phyloP scores from a whole-genome alignment of 495 filamentous ascomycete species.

The Schizothecium vesticola region DNA sequence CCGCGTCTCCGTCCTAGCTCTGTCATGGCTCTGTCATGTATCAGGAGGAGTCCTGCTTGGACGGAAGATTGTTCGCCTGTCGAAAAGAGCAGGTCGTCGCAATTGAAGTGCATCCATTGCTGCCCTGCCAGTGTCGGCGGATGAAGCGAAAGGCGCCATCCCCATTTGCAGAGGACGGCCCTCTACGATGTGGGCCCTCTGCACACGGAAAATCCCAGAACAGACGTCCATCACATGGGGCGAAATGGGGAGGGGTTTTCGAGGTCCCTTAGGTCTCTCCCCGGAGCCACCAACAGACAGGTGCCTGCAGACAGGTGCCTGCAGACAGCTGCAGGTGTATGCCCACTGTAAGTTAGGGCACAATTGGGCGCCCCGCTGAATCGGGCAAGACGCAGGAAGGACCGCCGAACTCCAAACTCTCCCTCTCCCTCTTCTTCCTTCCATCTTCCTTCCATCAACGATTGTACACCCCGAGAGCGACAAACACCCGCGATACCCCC shows the following conservation, averaged over 20 bases:
- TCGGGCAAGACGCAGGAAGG: background rate
- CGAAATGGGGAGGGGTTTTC: no score
- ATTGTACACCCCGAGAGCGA: constrained; percentile 11
- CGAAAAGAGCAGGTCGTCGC: background rate
- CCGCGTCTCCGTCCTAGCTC: no score
- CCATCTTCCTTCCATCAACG: background rate
- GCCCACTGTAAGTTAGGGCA: background rate
- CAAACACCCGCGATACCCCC: constrained; percentile 12
- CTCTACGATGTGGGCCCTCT: background rate
- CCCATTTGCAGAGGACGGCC: background rate
- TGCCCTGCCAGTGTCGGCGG: background rate
- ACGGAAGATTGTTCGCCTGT: background rate
- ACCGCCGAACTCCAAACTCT: constrained; percentile 4
- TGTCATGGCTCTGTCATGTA: background rate
- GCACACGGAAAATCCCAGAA: background rate
- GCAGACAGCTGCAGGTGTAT: background rate
- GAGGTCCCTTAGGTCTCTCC: no score
- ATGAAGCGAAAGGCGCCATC: background rate
- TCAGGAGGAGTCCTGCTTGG: background rate
- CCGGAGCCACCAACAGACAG: no score
- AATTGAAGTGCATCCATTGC: background rate
- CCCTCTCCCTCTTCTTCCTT: constrained; percentile 4
- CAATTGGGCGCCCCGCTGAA: background rate
- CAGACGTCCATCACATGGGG: background rate
- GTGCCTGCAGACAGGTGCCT: no score